Base-by-base conservation (phyloP, 176 grass and related monocot species). In the Eragrostis nindensis region DNA sequence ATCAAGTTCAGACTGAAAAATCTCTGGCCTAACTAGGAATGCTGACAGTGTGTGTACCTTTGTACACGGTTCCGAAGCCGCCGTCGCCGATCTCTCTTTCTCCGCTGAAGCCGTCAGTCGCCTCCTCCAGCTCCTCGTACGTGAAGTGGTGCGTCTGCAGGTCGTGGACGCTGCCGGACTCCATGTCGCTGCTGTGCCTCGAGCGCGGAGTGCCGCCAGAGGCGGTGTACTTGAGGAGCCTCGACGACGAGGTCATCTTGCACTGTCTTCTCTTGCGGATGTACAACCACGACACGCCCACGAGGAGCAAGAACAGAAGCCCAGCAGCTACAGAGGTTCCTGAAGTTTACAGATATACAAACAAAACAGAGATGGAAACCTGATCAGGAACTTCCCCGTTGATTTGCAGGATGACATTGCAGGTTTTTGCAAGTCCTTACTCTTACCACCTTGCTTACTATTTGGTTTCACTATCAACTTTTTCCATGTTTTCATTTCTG, bases 11-110 rank as follows among this genome's bases (percentile, higher is more conserved):
- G n/a, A n/a, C n/a, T n/a, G n/a, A n/a, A n/a, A 16, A 29, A 73
- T 50, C 17, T 30, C 9, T 45, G 63, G 48, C 19, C 22, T 30
- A 22, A 66, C 54, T 45, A 30, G 65, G 48, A 3, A 15, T 4
- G 7, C n/a, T 36, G 48, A 3, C 13, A 61, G 4, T 41, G 56
- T 11, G 3, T 64, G 71, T 84, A 92, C 93, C 94, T 87, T 94
- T 97, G 56, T 97, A 94, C 5, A 97, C 94, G 4, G 89, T 90
- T 81, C 89, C 92, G 73, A 97, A 97, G 69, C 94, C 94, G 45
- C 94, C 94, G 11, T 97, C 89, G 6, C 89, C 92, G 36, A 97
- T 64, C 76, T 92, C 89, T 18, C 75, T 36, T 0, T 81, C 71
- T 46, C 62, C 71, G 24, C 77, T 75, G 71, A 97, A 97, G 65